Base-by-base conservation (phyloP, 495 filamentous ascomycete species). In the Pseudevernia furfuracea region DNA sequence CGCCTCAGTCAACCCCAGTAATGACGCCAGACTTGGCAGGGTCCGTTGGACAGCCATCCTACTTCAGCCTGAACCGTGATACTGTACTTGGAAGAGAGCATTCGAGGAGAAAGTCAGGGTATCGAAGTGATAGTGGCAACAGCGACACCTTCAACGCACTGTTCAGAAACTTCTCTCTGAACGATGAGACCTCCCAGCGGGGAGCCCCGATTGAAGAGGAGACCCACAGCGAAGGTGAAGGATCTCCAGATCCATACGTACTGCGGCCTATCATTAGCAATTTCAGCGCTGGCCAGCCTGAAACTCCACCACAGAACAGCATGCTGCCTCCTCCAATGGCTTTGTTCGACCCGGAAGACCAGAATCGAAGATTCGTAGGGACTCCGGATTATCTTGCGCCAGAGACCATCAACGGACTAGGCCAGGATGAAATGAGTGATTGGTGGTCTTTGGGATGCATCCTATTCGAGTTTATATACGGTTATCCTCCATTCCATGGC, bases 361-460 rank as follows among this genome's bases (percentile, higher is more conserved):
- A 85, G 65, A 93, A 90, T 71, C 87, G 95, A 58, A 86, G 89
- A 44, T 98, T 98, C 72, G 94, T 98, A 23, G 94, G 94, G 46
- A 98, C 94, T 2, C 94, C 94, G 2, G 94, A 98, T 76, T 98
- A 98, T 74, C 83, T 98, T 23, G 93, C 94, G 3, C 94, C 94
- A 3, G 94, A 98, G 73, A 98, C 94, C 0, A 96, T 98, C 73
- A 92, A 90, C 70, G 94, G 94, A 58, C 83, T 89, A 65, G 91
- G 92, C 0, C 94, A 97, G 75, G 94, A 98, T 73, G 92, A 97
- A 72, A 92, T 92, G 68, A 97, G 94, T 74, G 94, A 98, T 83
- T 98, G 94, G 94, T 98, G 94, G 94, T 97, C 94, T 10, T 78
- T 98, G 55, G 94, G 94, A 3, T 97, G 94, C 70, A 97, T 98